Evolutionary conservation across 2,329 filamentous ascomycete species (phyloP).

Genomic region (Colletotrichum chlorophyti): DNA sequence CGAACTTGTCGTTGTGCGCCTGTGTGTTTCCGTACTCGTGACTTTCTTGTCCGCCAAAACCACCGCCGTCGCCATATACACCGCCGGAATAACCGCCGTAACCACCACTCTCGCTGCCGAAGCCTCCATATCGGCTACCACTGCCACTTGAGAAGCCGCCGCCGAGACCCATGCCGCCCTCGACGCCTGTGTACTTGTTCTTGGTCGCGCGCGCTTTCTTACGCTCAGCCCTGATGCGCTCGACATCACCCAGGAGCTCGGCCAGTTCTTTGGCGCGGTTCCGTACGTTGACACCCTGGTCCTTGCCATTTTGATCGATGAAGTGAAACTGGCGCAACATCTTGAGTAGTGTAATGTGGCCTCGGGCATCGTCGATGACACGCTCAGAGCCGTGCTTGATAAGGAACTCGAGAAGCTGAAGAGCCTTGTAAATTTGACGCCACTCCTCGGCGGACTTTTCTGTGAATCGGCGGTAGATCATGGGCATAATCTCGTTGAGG

Average conservation of each 20-base stretch:
- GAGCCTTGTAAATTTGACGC: constrained; percentile 98
- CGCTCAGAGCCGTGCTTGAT: constrained; percentile 98
- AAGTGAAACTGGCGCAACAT: constrained; percentile 99
- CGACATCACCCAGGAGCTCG: constrained; percentile 91
- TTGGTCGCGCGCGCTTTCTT: constrained; percentile 92
- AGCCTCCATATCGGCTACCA: constrained; percentile 79
- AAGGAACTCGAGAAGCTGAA: constrained; percentile 95
- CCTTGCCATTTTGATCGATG: constrained; percentile 95
- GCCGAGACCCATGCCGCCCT: constrained; percentile 75
- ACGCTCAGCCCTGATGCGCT: constrained; percentile 78
- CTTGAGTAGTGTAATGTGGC: constrained; percentile 92
- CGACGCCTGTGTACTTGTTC: constrained; percentile 94
- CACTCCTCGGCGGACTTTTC: constrained; percentile 98
- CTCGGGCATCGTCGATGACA: constrained; percentile 95
- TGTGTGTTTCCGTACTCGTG: constrained; percentile 55
- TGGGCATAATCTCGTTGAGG: constrained; percentile 99
- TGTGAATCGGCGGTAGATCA: constrained; percentile 99
- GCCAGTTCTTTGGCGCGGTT: constrained; percentile 96
- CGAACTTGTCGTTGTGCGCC: constrained; percentile 77
- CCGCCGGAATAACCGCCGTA: constrained; percentile 70
- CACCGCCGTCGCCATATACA: constrained; percentile 95
- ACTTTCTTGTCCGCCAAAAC: constrained; percentile 80
- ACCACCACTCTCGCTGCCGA: constrained; percentile 84
- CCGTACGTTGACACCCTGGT: constrained; percentile 96
- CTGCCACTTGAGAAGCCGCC: constrained; percentile 59